Base-by-base conservation (phyloP, 2,329 filamentous ascomycete species). In the Teratosphaeria gauchensis region DNA sequence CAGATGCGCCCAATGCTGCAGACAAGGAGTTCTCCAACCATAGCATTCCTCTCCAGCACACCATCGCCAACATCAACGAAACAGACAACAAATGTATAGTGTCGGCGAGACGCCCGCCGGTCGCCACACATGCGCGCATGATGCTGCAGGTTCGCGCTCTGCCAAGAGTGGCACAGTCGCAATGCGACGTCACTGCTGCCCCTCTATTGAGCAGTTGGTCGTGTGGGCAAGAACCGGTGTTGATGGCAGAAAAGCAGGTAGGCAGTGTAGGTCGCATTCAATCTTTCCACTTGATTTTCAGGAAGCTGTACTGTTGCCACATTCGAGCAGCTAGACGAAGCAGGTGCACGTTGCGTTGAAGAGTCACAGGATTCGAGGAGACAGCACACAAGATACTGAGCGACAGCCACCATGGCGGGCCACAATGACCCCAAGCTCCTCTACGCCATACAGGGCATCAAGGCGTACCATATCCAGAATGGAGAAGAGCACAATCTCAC, bases 401-500 rank as follows among this genome's bases (percentile, higher is more conserved):
- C 52, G 19, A 8, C 52, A 53, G 19, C 52, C 4, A 53, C 28
- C 4, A 53, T 53, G 52, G 21, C 52, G 5, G 32, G 21, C 52
- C 52, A 53, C 52, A 16, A 53, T 24, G 80, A 83, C 59, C 80
- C 81, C 53, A 79, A 80, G 66, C 74, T 83, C 46, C 77, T 83
- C 58, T 83, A 80, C 69, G 76, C 78, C 31, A 77, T 97, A 72
- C 85, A 87, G 65, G 90, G 90, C 77, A 92, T 99, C 69, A 87
- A 86, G 64, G 94, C 92, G 64, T 96, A 90, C 77, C 90, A 96
- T 72, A 85, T 97, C 61, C 84, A 90, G 73, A 84, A 95, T 82
- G 92, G 94, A 74, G 83, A 87, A 66, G 92, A 97, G 75, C 79
- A 87, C 58, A 82, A 84, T 14, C 84, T 99, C 68, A 97, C 90